Evolutionary conservation across 164 flowering plant genomes (phyloP), one percentile per base, ranked within the genome.

Genomic region (Chimonanthus praecox): DNA sequence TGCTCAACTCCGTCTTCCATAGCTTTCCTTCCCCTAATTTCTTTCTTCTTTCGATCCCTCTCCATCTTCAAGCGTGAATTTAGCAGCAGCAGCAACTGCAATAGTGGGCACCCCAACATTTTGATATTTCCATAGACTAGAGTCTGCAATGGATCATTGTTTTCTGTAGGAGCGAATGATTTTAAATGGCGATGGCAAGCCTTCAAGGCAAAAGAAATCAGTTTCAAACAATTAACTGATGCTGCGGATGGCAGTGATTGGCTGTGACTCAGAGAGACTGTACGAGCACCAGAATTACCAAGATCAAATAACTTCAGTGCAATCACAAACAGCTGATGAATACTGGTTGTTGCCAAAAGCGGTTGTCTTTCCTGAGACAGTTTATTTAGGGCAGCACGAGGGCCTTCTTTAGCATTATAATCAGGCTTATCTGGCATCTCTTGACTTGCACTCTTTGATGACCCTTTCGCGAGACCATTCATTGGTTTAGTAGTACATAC

Each of bases 51-150:
- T 67, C 72, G 81, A 73, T 81, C 77, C 45, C 70, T 62, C n/a
- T 68, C 78, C 58, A 68, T 11, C 67, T 74, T 80, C 65, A 73
- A 46, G 20, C 80, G 76, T 18, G 83, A 81, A 76, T 84, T 85
- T 45, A 94, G 89, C 80, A 82, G 67, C 77, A 78, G 82, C 58
- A 85, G 72, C 82, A 92, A 47, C 77, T 81, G 85, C 80, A 94
- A 74, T 82, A 94, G 69, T 44, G 87, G 86, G 60, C 83, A 80
- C 4, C 92, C 97, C 71, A 94, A 76, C 20, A 80, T 69, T 71
- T 82, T 88, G 58, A 88, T 81, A 45, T 94, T 89, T 58, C 92
- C 94, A 83, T 80, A 90, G 45, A 91, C 50, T 67, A 89, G 82
- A 65, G 76, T 75, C 73, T 81, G 88, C 54, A 87, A 69, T 10